These are phyloP conservation scores for Cardamine resedifolia DNA, from an alignment of 345 rosid species.

Conservation along the genomic window DNA sequence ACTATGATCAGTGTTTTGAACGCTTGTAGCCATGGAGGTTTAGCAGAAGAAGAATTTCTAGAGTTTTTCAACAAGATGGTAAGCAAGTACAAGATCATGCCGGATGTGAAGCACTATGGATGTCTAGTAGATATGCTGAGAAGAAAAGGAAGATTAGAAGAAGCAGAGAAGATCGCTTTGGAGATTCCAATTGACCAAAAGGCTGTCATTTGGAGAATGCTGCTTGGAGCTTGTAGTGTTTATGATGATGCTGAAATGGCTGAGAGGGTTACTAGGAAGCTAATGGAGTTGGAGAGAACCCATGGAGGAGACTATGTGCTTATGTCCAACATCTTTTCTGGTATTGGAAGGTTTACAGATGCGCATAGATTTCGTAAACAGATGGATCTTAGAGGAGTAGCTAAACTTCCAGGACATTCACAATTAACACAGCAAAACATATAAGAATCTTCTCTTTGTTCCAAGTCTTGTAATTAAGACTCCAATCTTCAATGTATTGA, in stretches of 20 bases:
- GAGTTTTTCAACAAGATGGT: constrained; percentile 64
- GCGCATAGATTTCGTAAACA: constrained; percentile 56
- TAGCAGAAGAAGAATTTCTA: constrained; percentile 61
- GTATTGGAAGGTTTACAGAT: constrained; percentile 68
- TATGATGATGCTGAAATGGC: constrained; percentile 70
- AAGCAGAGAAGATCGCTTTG: constrained; percentile 70
- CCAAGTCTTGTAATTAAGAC: neutral
- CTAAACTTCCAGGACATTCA: constrained; percentile 59
- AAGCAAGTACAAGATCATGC: constrained; percentile 46
- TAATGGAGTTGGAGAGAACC: constrained; percentile 65
- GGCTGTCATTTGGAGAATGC: constrained; percentile 75
- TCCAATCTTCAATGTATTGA: neutral
- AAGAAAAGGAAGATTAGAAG: constrained; percentile 75
- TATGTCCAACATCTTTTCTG: constrained; percentile 61
- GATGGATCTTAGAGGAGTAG: constrained; percentile 54
- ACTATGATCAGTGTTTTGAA: constrained; percentile 72
- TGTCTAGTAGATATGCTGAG: constrained; percentile 79
- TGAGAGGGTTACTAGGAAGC: constrained; percentile 62
- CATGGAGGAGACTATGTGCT: constrained; percentile 84
- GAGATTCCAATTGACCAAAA: constrained; percentile 52
- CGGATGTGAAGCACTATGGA: constrained; percentile 74
- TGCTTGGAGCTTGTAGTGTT: constrained; percentile 79
- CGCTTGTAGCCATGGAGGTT: constrained; percentile 90
- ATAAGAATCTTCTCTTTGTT: neutral
- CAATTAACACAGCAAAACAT: constrained; percentile 17